Conservation (phyloP, 2,329 filamentous ascomycete species). For the Lachnellula arida region DNA sequence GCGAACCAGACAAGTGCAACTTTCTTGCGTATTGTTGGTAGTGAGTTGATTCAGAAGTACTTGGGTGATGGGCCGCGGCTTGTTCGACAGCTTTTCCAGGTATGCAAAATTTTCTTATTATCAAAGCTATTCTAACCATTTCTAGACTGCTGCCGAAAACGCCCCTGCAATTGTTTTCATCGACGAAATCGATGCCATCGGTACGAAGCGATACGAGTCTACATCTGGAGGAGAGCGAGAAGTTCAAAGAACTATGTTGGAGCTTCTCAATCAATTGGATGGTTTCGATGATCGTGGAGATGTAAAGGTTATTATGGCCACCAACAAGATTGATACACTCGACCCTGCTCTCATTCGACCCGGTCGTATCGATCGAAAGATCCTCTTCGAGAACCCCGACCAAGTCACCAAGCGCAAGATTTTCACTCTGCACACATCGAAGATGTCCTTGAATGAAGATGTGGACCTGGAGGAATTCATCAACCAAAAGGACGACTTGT, state of each 20-base stretch:
- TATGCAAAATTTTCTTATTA: constrained; percentile 33
- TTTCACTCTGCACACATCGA: constrained; percentile 94
- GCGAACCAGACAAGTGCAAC: constrained; percentile 99
- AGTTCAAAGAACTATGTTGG: constrained; percentile 97
- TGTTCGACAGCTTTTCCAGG: constrained; percentile 92
- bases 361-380: constrained; percentile 98
- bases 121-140: constrained; percentile 10
- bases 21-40: constrained; percentile 94
- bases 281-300: constrained; percentile 98
- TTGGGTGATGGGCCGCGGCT: constrained; percentile 91
- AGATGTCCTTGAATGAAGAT: constrained; percentile 95
- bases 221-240: constrained; percentile 96
- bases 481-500: constrained; percentile 95
- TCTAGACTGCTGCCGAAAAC: constrained; percentile 85
- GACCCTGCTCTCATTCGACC: constrained; percentile 95
- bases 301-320: constrained; percentile 99
- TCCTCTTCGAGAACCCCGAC: constrained; percentile 64
- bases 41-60: constrained; percentile 97
- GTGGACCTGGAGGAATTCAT: constrained; percentile 99
- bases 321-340: constrained; percentile 98
- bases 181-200: constrained; percentile 97
- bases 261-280: constrained; percentile 95
- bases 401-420: constrained; percentile 97
- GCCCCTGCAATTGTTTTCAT: constrained; percentile 98
- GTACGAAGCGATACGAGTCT: constrained; percentile 97